Base-by-base conservation (phyloP, 2,329 filamentous ascomycete genomes). In the Neonectria sp. region DNA sequence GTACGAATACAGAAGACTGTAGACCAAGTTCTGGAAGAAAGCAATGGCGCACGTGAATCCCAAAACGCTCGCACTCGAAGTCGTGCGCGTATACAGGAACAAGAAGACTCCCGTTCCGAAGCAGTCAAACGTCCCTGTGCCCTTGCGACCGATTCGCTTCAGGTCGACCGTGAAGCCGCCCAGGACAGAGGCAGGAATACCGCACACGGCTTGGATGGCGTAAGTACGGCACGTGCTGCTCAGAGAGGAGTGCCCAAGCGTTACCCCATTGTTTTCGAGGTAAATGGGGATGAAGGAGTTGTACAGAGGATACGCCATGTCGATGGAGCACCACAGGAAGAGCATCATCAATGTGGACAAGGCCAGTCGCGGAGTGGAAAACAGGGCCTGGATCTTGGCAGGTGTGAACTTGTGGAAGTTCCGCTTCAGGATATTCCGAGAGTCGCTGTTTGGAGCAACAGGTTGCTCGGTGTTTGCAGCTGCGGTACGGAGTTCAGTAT, bases 261-360 rank as follows among this genome's bases (percentile, higher is more conserved):
- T 29, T 4, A 73, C 74, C 27, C 74, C 73, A 21, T 76, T 75
- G 9, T 71, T 71, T 55, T 76, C 71, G 0, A 79, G 68, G 53
- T 78, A 79, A 15, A 75, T 75, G 1, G 77, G 75, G 12, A 79
- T 74, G 45, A 79, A 89, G 82, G 75, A 74, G 71, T 89, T 89
- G 77, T 90, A 90, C 0, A 90, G 79, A 0, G 88, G 77, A 58
- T 86, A 90, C 0, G 84, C 87, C 13, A 90, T 82, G 6, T 89
- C 89, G 57, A 91, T 89, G 37, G 89, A 83, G 0, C 84, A 85
- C 89, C 89, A 90, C 15, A 90, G 79, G 0, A 84, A 51, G 15
- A 89, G 85, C 64, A 90, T 86, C 45, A 89, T 75, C 3, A 79
- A 77, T 0, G 88, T 90, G 6, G 86, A 86, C 64, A 84, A 82